Conservation (phyloP, 345 rosid species). For the Citrus inodora region DNA sequence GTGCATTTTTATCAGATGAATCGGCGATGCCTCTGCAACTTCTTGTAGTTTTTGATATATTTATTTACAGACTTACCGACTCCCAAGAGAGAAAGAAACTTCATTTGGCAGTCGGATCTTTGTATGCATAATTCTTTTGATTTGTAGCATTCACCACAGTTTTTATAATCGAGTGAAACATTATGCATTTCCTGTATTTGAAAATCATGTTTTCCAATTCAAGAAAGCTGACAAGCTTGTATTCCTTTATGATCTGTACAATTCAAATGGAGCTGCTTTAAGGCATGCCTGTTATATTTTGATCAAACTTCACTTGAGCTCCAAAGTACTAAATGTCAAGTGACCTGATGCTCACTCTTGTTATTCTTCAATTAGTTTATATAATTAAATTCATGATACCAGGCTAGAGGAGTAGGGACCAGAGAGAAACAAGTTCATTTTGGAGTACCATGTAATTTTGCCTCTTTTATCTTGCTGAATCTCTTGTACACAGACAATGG, state of each 20-base stretch:
- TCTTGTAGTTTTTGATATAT: slow-evolving; percentile 33
- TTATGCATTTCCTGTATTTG: slow-evolving; percentile 16
- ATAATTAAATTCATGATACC: not conserved
- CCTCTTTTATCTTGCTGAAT: not conserved
- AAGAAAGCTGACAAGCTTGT: slow-evolving; percentile 4
- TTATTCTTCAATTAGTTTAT: not conserved
- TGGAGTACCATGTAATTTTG: not conserved
- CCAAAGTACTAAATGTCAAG: not conserved
- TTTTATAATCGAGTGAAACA: slow-evolving; percentile 23
- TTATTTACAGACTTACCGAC: slow-evolving; percentile 24
- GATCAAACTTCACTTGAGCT: not conserved
- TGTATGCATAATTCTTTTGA: slow-evolving; percentile 37
- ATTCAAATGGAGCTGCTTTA: not conserved
- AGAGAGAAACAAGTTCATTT: not conserved
- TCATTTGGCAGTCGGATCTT: slow-evolving; percentile 27
- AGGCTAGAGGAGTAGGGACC: not conserved
- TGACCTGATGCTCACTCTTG: not conserved
- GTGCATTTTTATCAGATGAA: slow-evolving; percentile 3
- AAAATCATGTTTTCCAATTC: slow-evolving; percentile 17
- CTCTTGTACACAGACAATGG: not conserved
- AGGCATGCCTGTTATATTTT: not conserved
- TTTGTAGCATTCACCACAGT: slow-evolving; percentile 27
- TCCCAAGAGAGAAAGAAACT: slow-evolving; percentile 18
- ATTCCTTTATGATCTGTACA: not conserved
- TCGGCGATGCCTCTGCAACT: slow-evolving; percentile 6